These are phyloP conservation scores for Escovopsis sp. DNA, from an alignment of 2,329 filamentous ascomycete species.

Conservation along the genomic window DNA sequence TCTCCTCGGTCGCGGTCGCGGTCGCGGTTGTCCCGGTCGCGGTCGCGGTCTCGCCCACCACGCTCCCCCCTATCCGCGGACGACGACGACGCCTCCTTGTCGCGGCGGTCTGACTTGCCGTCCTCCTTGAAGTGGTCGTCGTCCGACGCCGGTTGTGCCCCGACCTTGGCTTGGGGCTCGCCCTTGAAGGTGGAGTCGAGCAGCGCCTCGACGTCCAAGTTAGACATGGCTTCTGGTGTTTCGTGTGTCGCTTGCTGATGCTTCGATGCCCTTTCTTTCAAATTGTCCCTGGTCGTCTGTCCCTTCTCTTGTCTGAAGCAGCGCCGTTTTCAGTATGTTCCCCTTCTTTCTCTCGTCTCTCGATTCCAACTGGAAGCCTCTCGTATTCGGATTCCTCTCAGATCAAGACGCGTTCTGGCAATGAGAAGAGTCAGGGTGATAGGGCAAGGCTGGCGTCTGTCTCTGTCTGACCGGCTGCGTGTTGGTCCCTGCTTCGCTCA, in stretches of 20 bases:
- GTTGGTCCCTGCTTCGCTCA: too few relatives aligned
- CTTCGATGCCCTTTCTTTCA: background rate
- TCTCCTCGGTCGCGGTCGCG: slow-evolving; percentile 35
- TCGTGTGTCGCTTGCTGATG: background rate
- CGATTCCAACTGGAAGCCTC: too few relatives aligned
- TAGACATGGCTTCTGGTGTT: slow-evolving; percentile 24
- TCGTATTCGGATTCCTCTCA: too few relatives aligned
- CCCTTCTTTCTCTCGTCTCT: background rate
- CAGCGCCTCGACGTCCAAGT: slow-evolving; percentile 70
- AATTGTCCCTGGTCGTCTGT: background rate
- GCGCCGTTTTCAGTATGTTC: background rate
- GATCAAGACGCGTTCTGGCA: too few relatives aligned
- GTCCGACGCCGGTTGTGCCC: slow-evolving; percentile 14
- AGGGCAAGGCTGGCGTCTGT: too few relatives aligned
- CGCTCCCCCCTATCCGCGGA: slow-evolving; percentile 27
- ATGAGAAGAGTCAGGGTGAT: too few relatives aligned
- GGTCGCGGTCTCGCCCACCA: slow-evolving; percentile 30
- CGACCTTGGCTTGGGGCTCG: slow-evolving; percentile 23
- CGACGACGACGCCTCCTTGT: slow-evolving; percentile 5
- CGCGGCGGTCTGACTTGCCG: slow-evolving; percentile 5
- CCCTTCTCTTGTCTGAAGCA: background rate
- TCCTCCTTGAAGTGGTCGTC: slow-evolving; percentile 38
- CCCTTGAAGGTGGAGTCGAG: slow-evolving; percentile 69
- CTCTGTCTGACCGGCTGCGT: too few relatives aligned
- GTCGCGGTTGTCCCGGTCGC: slow-evolving; percentile 16